Percentiles rank a stretch among this genome's conserved stretches.
Evolutionary conservation across 148 eudicot species (phyloP).

Genomic region (Heliamphora exappendiculata): DNA sequence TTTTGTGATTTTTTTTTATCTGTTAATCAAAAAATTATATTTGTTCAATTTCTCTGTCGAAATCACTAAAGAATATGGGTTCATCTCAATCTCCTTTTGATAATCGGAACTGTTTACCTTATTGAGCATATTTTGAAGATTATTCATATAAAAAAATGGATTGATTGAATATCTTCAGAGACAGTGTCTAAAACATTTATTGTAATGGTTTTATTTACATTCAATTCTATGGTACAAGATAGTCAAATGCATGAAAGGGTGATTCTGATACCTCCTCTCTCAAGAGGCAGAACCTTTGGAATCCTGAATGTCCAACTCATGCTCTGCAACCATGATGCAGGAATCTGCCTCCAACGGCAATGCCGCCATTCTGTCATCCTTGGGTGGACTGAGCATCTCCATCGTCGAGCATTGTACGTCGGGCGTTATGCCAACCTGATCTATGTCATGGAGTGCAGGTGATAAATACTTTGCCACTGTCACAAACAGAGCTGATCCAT

Average conservation of each 20-base stretch:
- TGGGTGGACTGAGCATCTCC: constrained; percentile 55
- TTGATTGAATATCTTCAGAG: too few relatives aligned
- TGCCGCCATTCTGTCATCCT: constrained; percentile 18
- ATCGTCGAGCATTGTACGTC: constrained; percentile 79
- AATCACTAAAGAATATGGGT: too few relatives aligned
- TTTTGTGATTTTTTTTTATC: too few relatives aligned
- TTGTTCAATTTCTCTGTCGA: too few relatives aligned
- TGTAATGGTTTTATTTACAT: not conserved
- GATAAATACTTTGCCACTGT: constrained; percentile 92
- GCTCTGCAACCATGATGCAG: constrained; percentile 90
- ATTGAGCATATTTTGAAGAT: too few relatives aligned
- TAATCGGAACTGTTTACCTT: too few relatives aligned
- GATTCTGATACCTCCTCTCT: too few relatives aligned
- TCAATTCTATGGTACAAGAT: not conserved
- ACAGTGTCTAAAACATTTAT: too few relatives aligned
- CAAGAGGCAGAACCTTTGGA: constrained; percentile 78
- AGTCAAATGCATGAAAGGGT: too few relatives aligned
- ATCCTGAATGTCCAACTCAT: constrained; percentile 70
- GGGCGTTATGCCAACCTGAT: constrained; percentile 84
- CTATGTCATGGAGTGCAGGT: constrained; percentile 81
- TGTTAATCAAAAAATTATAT: too few relatives aligned
- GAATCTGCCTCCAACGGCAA: constrained; percentile 67
- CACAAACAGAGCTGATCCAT: constrained; percentile 86
- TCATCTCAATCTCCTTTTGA: too few relatives aligned
- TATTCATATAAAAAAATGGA: too few relatives aligned